These are phyloP conservation scores for Eucalyptus cloeziana DNA, from an alignment of 345 rosid genomes.

Conservation along the genomic window DNA sequence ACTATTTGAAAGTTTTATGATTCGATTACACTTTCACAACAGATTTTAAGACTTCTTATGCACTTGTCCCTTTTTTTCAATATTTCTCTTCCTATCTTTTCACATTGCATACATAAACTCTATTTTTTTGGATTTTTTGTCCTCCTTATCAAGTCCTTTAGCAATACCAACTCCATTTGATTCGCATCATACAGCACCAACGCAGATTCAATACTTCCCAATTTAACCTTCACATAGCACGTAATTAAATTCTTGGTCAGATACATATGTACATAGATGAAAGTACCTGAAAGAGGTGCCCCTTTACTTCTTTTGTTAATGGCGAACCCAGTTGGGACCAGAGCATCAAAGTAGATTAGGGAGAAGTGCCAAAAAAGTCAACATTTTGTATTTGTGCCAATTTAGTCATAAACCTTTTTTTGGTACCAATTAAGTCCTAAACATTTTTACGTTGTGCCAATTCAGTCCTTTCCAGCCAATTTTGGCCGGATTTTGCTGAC, in stretches of 20 bases:
- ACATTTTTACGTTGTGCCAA: too few relatives aligned
- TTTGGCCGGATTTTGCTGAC: too few relatives aligned
- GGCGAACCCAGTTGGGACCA: neutral
- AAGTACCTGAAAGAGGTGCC: neutral
- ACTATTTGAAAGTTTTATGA: neutral
- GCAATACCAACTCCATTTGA: neutral
- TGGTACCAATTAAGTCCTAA: too few relatives aligned
- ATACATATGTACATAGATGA: neutral
- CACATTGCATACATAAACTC: neutral
- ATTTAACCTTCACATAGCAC: neutral
- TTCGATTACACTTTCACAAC: neutral
- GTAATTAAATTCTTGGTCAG: neutral
- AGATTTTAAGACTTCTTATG: neutral
- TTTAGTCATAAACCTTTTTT: too few relatives aligned
- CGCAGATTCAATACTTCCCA: neutral
- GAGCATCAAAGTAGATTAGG: neutral
- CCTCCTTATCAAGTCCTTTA: neutral
- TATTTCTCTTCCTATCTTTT: neutral
- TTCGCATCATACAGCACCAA: neutral
- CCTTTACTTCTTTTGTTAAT: neutral
- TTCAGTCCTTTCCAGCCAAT: too few relatives aligned
- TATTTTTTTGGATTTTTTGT: neutral
- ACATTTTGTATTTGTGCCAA: too few relatives aligned
- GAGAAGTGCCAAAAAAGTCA: too few relatives aligned
- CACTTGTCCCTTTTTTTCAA: neutral